These are phyloP conservation scores for Oropetium thomaeum DNA, from an alignment of 176 grass and related monocot species.

Conservation along the genomic window DNA sequence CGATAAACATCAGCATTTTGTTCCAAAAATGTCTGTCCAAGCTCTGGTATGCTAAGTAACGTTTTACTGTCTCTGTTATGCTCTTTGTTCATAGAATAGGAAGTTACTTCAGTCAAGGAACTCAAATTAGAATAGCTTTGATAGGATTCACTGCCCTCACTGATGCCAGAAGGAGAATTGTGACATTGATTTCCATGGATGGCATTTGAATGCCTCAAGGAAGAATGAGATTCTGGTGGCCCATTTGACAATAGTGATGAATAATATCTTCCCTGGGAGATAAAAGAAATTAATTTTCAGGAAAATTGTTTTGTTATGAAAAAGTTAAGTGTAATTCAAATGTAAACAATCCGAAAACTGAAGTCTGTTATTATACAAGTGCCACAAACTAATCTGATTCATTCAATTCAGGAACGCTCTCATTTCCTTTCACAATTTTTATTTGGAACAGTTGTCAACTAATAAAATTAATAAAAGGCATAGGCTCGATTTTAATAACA, in stretches of 20 bases:
- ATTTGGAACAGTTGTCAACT: slow-evolving; percentile 2
- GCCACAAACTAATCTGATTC: slow-evolving; percentile 6
- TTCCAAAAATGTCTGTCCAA: slow-evolving; percentile 19
- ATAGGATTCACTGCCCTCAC: slow-evolving; percentile 49
- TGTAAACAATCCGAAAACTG: neutral
- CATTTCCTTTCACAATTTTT: slow-evolving; percentile 7
- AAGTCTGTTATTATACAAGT: neutral
- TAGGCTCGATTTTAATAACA: neutral
- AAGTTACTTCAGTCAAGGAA: slow-evolving; percentile 77
- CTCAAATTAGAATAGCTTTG: slow-evolving; percentile 58
- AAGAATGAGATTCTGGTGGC: slow-evolving; percentile 47
- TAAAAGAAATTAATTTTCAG: slow-evolving; percentile 18
- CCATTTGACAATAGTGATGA: slow-evolving; percentile 53
- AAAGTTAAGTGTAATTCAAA: slow-evolving; percentile 1
- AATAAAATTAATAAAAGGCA: neutral
- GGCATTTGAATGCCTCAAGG: slow-evolving; percentile 33
- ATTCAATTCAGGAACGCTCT: slow-evolving; percentile 7
- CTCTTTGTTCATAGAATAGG: slow-evolving; percentile 46
- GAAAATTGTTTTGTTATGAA: neutral
- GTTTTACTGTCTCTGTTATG: slow-evolving; percentile 10
- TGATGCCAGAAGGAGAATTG: slow-evolving; percentile 34
- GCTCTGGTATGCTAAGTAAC: slow-evolving; percentile 33
- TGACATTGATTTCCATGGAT: slow-evolving; percentile 35
- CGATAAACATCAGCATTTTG: slow-evolving; percentile 39
- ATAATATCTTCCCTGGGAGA: slow-evolving; percentile 75